Percentiles rank a stretch among this genome's conserved stretches.
Conservation (phyloP, 192 early-diverging fungal genomes). For the Oehlia diaphana region DNA sequence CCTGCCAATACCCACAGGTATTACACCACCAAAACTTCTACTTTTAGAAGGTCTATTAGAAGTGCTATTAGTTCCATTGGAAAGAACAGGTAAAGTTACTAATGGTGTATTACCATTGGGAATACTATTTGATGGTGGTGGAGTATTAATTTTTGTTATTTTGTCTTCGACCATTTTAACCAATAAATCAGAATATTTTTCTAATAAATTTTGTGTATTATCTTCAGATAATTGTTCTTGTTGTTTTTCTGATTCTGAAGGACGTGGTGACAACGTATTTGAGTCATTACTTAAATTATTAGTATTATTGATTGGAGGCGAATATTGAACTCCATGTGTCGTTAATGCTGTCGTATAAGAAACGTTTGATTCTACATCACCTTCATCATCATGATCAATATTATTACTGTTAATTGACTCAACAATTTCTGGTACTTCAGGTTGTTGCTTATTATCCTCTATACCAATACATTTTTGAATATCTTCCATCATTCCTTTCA, state of each 20-base stretch:
- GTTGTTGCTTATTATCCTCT: neutral
- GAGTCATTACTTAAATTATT: neutral
- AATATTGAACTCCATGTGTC: neutral
- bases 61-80: neutral
- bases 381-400: conserved; percentile 10
- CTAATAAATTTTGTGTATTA: conserved; percentile 4
- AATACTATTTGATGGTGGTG: neutral
- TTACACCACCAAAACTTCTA: neutral
- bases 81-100: neutral
- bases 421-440: neutral
- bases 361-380: conserved; percentile 15
- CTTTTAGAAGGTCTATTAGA: neutral
- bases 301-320: neutral
- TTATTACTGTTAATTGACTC: neutral
- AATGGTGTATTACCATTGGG: neutral
- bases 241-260: too few species aligned
- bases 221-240: conserved; percentile 9
- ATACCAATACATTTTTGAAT: conserved; percentile 7
- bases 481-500: conserved; percentile 23
- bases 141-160: neutral
- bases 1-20: neutral
- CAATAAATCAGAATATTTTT: conserved; percentile 26
- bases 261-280: neutral
- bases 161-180: conserved; percentile 31
- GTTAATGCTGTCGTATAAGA: conserved; percentile 19